Evolutionary conservation across 2,329 filamentous ascomycete species (phyloP).

Genomic region (Acephala macrosclerotiorum): DNA sequence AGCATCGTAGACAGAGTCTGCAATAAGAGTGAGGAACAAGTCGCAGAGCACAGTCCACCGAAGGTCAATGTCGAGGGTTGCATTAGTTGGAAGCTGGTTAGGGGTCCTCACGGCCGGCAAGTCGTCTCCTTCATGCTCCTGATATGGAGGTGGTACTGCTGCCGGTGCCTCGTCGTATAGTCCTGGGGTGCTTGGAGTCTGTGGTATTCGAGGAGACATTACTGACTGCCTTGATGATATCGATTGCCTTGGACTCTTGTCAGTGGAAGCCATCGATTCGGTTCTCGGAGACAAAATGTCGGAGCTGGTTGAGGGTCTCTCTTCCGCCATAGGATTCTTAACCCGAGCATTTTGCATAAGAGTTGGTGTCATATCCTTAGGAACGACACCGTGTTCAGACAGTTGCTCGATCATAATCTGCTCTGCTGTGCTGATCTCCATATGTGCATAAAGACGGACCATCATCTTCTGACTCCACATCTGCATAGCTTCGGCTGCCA

Average conservation of each 20-base stretch:
- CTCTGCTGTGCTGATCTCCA: constrained; percentile 92
- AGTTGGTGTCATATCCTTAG: constrained; percentile 81
- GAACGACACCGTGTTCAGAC: constrained; percentile 87
- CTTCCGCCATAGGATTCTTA: constrained; percentile 82
- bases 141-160: constrained; percentile 64
- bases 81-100: constrained; percentile 80
- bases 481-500: constrained; percentile 78
- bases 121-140: constrained; percentile 71
- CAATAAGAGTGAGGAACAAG: constrained; percentile 92
- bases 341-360: constrained; percentile 93
- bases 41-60: constrained; percentile 98
- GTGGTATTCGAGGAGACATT: constrained; percentile 29
- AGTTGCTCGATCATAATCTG: constrained; percentile 99
- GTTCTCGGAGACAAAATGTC: constrained; percentile 35
- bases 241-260: constrained; percentile 47
- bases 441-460: constrained; percentile 91
- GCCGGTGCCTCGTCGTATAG: constrained; percentile 54
- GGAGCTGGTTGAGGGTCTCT: constrained; percentile 46
- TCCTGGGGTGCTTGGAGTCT: constrained; percentile 24
- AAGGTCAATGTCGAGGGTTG: constrained; percentile 92
- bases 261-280: constrained; percentile 34
- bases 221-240: constrained; percentile 43
- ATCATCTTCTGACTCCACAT: constrained; percentile 99
- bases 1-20: constrained; percentile 92
- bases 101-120: constrained; percentile 83